These are phyloP conservation scores for Calonectria fujianensis DNA, from an alignment of 2,329 filamentous ascomycete species.

Conservation along the genomic window DNA sequence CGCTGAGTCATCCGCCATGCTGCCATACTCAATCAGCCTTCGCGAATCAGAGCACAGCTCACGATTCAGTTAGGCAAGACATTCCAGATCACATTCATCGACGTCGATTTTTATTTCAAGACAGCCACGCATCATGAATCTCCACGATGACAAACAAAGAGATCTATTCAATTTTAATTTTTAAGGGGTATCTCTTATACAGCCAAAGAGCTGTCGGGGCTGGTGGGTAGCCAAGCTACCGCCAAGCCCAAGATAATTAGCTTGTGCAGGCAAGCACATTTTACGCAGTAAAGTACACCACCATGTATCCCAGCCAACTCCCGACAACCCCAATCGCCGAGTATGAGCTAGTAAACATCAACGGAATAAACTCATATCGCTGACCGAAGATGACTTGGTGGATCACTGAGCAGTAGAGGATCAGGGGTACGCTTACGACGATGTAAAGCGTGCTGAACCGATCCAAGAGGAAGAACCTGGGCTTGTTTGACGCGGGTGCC, in stretches of 20 bases:
- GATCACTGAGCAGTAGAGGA: slow-evolving; percentile 89
- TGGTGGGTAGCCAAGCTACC: slow-evolving; percentile 13
- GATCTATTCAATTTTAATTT: slow-evolving; percentile 23
- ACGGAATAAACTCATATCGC: slow-evolving; percentile 89
- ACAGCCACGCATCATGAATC: neutral
- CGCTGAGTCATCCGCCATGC: slow-evolving; percentile 52
- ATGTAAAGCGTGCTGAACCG: slow-evolving; percentile 94
- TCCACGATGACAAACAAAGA: neutral
- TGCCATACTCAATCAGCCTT: slow-evolving; percentile 19
- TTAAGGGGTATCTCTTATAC: slow-evolving; percentile 36
- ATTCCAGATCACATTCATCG: slow-evolving; percentile 1
- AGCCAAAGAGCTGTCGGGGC: slow-evolving; percentile 15
- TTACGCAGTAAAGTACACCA: slow-evolving; percentile 86
- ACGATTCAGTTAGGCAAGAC: slow-evolving; percentile 34
- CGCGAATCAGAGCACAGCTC: slow-evolving; percentile 30
- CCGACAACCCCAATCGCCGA: slow-evolving; percentile 95
- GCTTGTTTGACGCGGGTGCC: slow-evolving; percentile 86
- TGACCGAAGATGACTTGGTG: slow-evolving; percentile 90
- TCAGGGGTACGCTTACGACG: slow-evolving; percentile 89
- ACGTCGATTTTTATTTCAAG: slow-evolving; percentile 4
- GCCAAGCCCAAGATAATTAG: slow-evolving; percentile 23
- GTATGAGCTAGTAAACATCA: slow-evolving; percentile 98
- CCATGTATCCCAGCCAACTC: slow-evolving; percentile 95
- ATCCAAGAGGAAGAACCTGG: slow-evolving; percentile 92
- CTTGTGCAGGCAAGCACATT: slow-evolving; percentile 13